Conservation (phyloP, 2,329 filamentous ascomycete genomes). For the Verticillium klebahnii region DNA sequence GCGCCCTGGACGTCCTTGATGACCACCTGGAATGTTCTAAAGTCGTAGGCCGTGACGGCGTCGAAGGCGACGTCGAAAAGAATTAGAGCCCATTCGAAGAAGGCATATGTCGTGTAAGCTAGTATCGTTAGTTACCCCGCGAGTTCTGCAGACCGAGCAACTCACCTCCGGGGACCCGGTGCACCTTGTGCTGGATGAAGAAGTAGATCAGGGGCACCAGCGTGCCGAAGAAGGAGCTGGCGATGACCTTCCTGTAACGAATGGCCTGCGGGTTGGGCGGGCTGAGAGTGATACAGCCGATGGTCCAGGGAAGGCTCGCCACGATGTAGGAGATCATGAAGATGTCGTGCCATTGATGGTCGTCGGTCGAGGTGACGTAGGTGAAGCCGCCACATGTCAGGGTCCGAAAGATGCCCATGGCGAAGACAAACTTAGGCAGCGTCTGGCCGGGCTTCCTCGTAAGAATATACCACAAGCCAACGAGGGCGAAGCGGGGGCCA, state of each 20-base stretch:
- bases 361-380: constrained; percentile 95
- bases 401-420: constrained; percentile 79
- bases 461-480: constrained; percentile 87
- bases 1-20: constrained; percentile 84
- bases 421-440: constrained; percentile 76
- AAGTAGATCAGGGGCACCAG: constrained; percentile 90
- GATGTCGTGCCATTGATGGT: constrained; percentile 98
- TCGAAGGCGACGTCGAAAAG: constrained; percentile 96
- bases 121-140: constrained; percentile 1
- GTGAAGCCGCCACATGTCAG: constrained; percentile 97
- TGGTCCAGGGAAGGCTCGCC: constrained; percentile 89
- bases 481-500: constrained; percentile 84
- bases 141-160: constrained; percentile 1
- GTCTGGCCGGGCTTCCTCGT: constrained; percentile 70
- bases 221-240: constrained; percentile 81
- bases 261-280: constrained; percentile 78
- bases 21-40: constrained; percentile 80
- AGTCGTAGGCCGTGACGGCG: constrained; percentile 89
- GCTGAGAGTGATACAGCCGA: constrained; percentile 84
- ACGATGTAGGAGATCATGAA: constrained; percentile 99
- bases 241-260: constrained; percentile 84
- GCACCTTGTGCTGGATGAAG: constrained; percentile 98
- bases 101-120: constrained; percentile 97
- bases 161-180: constrained; percentile 87
- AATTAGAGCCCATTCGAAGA: constrained; percentile 96